These are phyloP conservation scores for Cytospora mali DNA, from an alignment of 2,329 filamentous ascomycete species.

Conservation along the genomic window DNA sequence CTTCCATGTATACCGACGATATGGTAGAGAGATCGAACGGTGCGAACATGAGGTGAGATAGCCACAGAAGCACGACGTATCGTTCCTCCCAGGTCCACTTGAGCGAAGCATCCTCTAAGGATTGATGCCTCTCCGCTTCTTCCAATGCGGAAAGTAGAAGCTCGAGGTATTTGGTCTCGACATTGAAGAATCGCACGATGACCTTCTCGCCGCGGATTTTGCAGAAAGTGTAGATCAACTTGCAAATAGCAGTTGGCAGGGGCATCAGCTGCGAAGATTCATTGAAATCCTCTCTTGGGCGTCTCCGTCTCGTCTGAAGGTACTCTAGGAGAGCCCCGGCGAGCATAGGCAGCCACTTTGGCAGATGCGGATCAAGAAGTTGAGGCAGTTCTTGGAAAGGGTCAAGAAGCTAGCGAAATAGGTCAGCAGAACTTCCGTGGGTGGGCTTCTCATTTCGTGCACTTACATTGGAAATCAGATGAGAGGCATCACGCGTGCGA, in stretches of 20 bases:
- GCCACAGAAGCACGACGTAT: constrained; percentile 86
- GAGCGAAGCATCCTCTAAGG: constrained; percentile 23
- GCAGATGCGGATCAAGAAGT: constrained; percentile 82
- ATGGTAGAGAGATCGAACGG: constrained; percentile 91
- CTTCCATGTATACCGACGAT: constrained; percentile 61
- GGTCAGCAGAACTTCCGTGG: constrained; percentile 28
- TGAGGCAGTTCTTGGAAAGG: constrained; percentile 96
- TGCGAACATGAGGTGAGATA: constrained; percentile 78
- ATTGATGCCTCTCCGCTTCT: constrained; percentile 46
- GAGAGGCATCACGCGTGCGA: constrained; percentile 51
- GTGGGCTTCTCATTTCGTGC: not conserved
- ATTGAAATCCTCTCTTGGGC: constrained; percentile 39
- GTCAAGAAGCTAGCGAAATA: constrained; percentile 60
- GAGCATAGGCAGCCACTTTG: constrained; percentile 72
- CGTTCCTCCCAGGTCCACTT: constrained; percentile 81
- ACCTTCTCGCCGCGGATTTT: constrained; percentile 95
- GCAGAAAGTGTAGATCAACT: constrained; percentile 85
- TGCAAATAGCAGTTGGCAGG: constrained; percentile 72
- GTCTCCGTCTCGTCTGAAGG: constrained; percentile 49
- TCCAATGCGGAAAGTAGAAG: constrained; percentile 77
- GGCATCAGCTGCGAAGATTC: constrained; percentile 50
- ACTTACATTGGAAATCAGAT: constrained; percentile 50
- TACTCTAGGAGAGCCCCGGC: constrained; percentile 75
- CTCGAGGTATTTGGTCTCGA: constrained; percentile 85
- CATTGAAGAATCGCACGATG: constrained; percentile 85